Conservation (phyloP, 768 basidiomycete species). For the Podaxis carcinomalis region DNA sequence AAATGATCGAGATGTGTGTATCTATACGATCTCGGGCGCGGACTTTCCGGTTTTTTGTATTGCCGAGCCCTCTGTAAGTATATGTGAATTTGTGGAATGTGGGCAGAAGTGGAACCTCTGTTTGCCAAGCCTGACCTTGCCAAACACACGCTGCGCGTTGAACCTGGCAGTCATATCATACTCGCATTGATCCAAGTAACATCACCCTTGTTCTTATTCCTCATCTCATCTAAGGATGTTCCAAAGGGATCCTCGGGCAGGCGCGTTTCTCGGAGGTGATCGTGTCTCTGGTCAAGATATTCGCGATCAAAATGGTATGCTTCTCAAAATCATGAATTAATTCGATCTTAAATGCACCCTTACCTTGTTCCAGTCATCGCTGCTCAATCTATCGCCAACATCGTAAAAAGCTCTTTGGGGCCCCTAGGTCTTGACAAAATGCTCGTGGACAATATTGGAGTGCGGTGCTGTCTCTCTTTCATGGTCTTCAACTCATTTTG, state of each 20-base stretch:
- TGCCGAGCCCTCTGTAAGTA: background rate
- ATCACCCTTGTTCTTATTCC: constrained; percentile 2
- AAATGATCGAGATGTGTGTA: no score
- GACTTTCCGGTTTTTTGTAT: no score
- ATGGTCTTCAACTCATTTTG: background rate
- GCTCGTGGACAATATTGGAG: constrained; percentile 97
- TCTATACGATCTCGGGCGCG: no score
- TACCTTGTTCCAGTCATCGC: constrained; percentile 65
- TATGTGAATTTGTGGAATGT: background rate
- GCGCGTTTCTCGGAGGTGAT: constrained; percentile 92
- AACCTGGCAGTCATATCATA: background rate
- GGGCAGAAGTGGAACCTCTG: background rate
- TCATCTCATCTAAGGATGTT: constrained; percentile 47
- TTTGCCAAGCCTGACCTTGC: background rate
- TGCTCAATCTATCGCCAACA: constrained; percentile 94
- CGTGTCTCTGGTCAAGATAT: constrained; percentile 94
- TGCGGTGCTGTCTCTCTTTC: constrained; percentile 32
- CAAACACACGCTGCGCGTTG: constrained; percentile 1
- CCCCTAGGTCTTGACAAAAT: constrained; percentile 95
- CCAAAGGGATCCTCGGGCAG: constrained; percentile 88
- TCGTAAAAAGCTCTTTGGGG: constrained; percentile 93
- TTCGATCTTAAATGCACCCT: constrained; percentile 9
- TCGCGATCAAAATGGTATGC: constrained; percentile 90
- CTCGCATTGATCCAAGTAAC: constrained; percentile 9
- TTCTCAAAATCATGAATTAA: constrained; percentile 2